Base-by-base conservation (phyloP, 1,284 basidiomycete genomes). In the Laetiporus sulphureus region DNA sequence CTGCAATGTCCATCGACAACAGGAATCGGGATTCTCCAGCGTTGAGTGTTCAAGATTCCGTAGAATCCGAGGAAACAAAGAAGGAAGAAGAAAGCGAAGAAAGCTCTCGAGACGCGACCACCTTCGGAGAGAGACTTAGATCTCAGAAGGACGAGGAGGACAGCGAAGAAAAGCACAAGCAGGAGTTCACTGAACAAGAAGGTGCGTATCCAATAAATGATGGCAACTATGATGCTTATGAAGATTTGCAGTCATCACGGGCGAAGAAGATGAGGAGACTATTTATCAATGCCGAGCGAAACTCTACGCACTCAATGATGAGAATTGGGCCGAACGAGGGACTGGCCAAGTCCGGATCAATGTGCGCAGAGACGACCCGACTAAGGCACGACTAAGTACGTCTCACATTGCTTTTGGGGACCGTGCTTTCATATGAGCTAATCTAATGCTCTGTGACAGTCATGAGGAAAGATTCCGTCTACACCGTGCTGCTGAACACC, bases 391-490 rank as follows among this genome's bases (percentile, higher is more conserved):
- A 44, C 67, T 94, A 35, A 71, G 89, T 91, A 56, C 22, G 73
- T 68, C 15, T 20, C 34, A 19, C 16, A 16, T 32, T 21, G 24
- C 23, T 15, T 33, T 12, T 34, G 18, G 4, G 10, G 13, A n/a
- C 19, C 13, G 16, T 34, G 2, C 16, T 12, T 32, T 8, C 34
- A 46, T 27, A 44, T 27, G 15, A n/a, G 16, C 13, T n/a, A n/a
- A n/a, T n/a, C n/a, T n/a, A n/a, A n/a, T n/a, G n/a, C 19, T 38
- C 25, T 7, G 13, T 13, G 8, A 16, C 40, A 93, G 93, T 97
- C 29, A 96, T 97, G 92, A 79, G 93, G 44, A 91, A 94, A 52
- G 93, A 97, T 54, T 93, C 91, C 1, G 91, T 95, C 8, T 79
- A 88, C 55, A 74, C 88, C 0, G 65, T 96, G 36, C 67, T 97